A percentile compares a stretch with the other conserved stretches of the same genome.
Conservation (phyloP, 352 stramenopile genomes). For the Pythium myriotylum region DNA sequence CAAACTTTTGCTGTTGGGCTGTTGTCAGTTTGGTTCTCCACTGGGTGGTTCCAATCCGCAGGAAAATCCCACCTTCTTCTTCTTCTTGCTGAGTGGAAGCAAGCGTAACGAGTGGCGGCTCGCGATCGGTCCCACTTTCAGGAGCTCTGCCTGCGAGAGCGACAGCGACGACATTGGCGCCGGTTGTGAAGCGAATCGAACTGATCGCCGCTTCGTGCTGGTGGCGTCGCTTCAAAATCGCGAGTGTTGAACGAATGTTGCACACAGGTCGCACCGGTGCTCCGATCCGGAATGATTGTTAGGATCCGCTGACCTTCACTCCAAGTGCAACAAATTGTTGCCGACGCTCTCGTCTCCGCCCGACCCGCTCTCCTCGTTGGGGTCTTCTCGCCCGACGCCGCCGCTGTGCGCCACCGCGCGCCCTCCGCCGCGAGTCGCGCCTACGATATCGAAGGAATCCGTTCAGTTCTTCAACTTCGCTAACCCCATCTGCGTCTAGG, state of each 20-base stretch:
- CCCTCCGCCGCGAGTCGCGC: background rate
- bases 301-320: constrained; percentile 22
- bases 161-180: constrained; percentile 55
- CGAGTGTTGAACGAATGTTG: constrained; percentile 5
- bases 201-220: background rate
- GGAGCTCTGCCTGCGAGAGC: constrained; percentile 72
- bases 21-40: background rate
- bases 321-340: constrained; percentile 25
- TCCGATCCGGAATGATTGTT: constrained; percentile 11
- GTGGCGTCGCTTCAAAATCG: constrained; percentile 2
- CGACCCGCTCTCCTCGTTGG: too few relatives aligned
- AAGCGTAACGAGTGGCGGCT: constrained; percentile 77
- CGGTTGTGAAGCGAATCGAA: background rate
- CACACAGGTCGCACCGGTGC: too few relatives aligned
- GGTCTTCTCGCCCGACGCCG: too few relatives aligned
- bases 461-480: constrained; percentile 10
- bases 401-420: too few relatives aligned
- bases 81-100: constrained; percentile 85
- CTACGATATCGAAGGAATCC: background rate
- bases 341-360: background rate
- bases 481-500: background rate
- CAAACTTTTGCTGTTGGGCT: constrained; percentile 76
- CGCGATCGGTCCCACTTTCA: constrained; percentile 79
- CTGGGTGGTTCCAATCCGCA: background rate
- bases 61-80: constrained; percentile 60